Evolutionary conservation across 163 green algal genomes (phyloP).

Genomic region (Prototheca stagnorum): DNA sequence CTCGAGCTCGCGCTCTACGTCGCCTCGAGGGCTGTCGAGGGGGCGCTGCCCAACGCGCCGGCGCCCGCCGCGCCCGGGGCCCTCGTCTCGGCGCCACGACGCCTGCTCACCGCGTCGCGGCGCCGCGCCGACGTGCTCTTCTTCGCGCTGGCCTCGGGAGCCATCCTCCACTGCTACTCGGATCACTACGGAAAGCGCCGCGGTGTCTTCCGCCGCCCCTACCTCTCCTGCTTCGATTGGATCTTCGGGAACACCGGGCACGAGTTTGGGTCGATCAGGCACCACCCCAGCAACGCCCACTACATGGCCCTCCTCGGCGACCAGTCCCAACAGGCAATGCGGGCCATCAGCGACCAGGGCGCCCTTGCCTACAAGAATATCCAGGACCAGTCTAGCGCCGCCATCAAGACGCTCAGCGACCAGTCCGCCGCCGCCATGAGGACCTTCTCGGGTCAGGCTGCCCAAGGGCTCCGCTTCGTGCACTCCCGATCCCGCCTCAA

Average conservation of each 20-base stretch:
- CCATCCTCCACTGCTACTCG: conserved; percentile 87
- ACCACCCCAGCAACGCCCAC: conserved; percentile 45
- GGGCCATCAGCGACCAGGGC: too few species aligned
- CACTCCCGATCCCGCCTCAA: too few species aligned
- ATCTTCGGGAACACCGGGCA: conserved; percentile 23
- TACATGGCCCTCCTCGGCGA: conserved; percentile 9
- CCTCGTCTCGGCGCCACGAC: too few species aligned
- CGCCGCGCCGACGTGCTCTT: conserved; percentile 63
- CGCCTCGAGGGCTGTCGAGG: conserved; percentile 10
- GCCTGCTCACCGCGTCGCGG: too few species aligned
- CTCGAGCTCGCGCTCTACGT: conserved; percentile 94
- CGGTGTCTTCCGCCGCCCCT: conserved; percentile 48
- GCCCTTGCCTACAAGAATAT: too few species aligned
- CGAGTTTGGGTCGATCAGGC: conserved; percentile 31
- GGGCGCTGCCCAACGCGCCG: background rate
- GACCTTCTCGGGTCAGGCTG: too few species aligned
- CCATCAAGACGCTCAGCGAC: too few species aligned
- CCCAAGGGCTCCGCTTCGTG: too few species aligned
- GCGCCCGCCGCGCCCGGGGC: too few species aligned
- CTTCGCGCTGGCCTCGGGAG: conserved; percentile 50
- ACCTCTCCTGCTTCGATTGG: conserved; percentile 80
- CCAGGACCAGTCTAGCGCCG: too few species aligned
- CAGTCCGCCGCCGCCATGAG: too few species aligned
- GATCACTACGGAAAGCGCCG: conserved; percentile 33
- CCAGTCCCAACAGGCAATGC: too few species aligned